phyloP scores from a whole-genome alignment of 768 basidiomycete species.

The Leccinum rimulosum region DNA sequence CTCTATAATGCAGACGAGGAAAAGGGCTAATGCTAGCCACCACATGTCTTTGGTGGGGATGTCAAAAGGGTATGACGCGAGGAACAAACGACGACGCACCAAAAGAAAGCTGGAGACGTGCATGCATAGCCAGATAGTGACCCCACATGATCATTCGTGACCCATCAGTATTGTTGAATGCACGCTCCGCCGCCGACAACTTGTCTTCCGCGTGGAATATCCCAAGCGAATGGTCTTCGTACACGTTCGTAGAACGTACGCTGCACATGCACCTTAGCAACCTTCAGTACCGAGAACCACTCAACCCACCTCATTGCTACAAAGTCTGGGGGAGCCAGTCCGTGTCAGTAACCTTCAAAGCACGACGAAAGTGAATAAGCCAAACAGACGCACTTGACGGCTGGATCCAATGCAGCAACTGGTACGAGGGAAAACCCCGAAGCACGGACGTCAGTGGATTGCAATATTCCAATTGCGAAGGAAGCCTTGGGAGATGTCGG shows the following conservation, averaged over 20 bases:
- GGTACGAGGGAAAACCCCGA: conserved; percentile 84
- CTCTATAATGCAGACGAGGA: conserved; percentile 92
- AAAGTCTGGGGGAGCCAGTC: conserved; percentile 47
- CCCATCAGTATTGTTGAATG: conserved; percentile 40
- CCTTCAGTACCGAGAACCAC: not conserved
- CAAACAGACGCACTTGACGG: conserved; percentile 64
- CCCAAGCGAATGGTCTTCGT: conserved; percentile 91
- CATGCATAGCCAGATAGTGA: conserved; percentile 77
- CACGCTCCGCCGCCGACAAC: conserved; percentile 42
- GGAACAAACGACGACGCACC: conserved; percentile 44
- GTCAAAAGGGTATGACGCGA: not conserved
- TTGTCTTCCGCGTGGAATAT: conserved; percentile 57
- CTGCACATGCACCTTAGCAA: conserved; percentile 34
- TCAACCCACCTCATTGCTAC: conserved; percentile 70
- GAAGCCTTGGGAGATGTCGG: too few species aligned
- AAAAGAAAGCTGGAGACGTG: conserved; percentile 86
- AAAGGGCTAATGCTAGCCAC: conserved; percentile 86
- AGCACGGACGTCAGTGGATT: conserved; percentile 78
- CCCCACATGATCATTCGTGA: conserved; percentile 67
- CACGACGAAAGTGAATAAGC: not conserved
- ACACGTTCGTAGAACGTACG: conserved; percentile 90
- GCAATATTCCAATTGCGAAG: conserved; percentile 72
- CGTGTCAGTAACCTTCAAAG: conserved; percentile 2
- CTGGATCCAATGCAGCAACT: conserved; percentile 76
- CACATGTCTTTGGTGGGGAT: conserved; percentile 73